Evolutionary conservation across 768 basidiomycete species (phyloP).

Genomic region (Kwoniella sp.): DNA sequence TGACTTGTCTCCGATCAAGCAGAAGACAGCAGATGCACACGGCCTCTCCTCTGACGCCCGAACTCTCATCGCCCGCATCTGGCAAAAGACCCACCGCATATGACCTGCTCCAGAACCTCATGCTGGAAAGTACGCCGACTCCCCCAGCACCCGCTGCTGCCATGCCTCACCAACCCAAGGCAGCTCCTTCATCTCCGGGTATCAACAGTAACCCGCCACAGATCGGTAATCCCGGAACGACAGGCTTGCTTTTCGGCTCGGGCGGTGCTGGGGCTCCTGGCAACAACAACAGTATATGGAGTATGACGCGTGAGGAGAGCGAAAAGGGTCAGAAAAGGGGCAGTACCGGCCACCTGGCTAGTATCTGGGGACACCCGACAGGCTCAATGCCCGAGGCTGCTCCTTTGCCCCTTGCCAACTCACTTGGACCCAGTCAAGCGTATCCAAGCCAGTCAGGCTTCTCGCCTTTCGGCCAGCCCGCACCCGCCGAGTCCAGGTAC

Average conservation of each 20-base stretch:
- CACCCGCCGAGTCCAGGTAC: not conserved
- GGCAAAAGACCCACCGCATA: slow-evolving; percentile 19
- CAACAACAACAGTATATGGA: slow-evolving; percentile 32
- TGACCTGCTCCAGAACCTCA: slow-evolving; percentile 36
- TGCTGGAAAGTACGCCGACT: slow-evolving; percentile 16
- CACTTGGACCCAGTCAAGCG: too few relatives aligned
- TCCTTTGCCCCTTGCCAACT: not conserved
- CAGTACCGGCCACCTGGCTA: slow-evolving; percentile 10
- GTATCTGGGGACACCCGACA: slow-evolving; percentile 7
- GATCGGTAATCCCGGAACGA: slow-evolving; percentile 2
- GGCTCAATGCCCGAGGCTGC: not conserved
- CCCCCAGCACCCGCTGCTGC: not conserved
- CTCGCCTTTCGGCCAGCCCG: not conserved
- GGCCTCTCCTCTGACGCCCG: not conserved
- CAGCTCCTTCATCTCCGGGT: slow-evolving; percentile 3
- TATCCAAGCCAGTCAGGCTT: too few relatives aligned
- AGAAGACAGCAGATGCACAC: too few relatives aligned
- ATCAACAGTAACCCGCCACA: not conserved
- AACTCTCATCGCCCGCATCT: not conserved
- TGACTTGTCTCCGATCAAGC: not conserved
- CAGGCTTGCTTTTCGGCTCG: not conserved
- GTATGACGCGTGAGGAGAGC: slow-evolving; percentile 35
- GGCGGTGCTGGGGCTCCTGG: not conserved
- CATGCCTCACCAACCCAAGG: not conserved
- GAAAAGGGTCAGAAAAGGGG: slow-evolving; percentile 25